phyloP scores from a whole-genome alignment of 2,329 filamentous ascomycete genomes.

The Diaporthe capsici region DNA sequence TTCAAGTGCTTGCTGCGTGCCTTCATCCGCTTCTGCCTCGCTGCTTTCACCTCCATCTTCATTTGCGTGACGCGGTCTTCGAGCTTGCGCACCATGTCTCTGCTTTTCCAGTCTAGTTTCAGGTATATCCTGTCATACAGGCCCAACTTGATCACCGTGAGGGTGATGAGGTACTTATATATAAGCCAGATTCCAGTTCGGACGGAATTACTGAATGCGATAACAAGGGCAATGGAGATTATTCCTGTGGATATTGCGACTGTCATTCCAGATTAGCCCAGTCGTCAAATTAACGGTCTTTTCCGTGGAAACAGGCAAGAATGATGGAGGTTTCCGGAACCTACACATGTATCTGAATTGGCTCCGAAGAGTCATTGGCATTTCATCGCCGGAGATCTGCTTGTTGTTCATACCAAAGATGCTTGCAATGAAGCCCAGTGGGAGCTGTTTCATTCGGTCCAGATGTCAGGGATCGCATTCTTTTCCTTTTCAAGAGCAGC shows the following conservation, averaged over 20 bases:
- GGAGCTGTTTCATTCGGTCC: neutral
- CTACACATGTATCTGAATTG: slow-evolving; percentile 22
- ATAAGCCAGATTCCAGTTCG: slow-evolving; percentile 11
- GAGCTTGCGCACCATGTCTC: neutral
- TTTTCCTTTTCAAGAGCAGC: no score
- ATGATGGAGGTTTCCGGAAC: no score
- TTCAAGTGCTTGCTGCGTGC: neutral
- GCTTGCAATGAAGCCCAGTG: slow-evolving; percentile 27
- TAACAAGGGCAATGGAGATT: neutral
- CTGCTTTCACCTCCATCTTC: slow-evolving; percentile 1
- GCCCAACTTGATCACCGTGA: neutral
- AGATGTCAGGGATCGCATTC: no score
- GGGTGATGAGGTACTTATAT: slow-evolving; percentile 18
- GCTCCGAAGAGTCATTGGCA: neutral
- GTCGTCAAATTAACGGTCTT: no score
- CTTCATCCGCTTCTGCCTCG: slow-evolving; percentile 1
- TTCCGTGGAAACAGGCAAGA: no score
- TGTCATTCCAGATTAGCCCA: neutral
- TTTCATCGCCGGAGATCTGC: neutral
- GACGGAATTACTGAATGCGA: slow-evolving; percentile 21
- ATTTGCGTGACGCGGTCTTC: neutral
- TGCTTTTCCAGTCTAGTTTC: slow-evolving; percentile 6
- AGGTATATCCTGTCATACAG: neutral
- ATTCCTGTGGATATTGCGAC: slow-evolving; percentile 16
- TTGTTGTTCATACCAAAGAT: slow-evolving; percentile 36